phyloP scores from a whole-genome alignment of 2,329 filamentous ascomycete genomes.

The Penicillium crustosum region DNA sequence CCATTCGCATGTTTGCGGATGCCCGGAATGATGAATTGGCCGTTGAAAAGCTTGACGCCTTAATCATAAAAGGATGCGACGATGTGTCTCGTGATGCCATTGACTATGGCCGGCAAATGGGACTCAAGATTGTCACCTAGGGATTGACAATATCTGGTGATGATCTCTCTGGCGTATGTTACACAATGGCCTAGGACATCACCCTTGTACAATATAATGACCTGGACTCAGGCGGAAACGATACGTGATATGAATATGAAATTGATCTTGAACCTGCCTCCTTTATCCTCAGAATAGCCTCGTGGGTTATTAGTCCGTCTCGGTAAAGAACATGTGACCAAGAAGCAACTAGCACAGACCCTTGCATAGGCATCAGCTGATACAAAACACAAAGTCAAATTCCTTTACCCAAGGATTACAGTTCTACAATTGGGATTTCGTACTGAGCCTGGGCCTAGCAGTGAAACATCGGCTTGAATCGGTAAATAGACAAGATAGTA shows the following conservation, averaged over 20 bases:
- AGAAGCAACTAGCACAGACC: neutral
- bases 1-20: slow-evolving; percentile 37
- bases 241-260: neutral
- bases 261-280: neutral
- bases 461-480: neutral
- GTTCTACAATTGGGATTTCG: neutral
- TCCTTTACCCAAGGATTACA: too few relatives aligned
- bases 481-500: neutral
- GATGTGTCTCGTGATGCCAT: slow-evolving; percentile 36
- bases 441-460: neutral
- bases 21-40: slow-evolving; percentile 10
- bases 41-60: slow-evolving; percentile 23
- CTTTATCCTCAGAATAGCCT: neutral
- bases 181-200: neutral
- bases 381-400: neutral
- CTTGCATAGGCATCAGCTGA: neutral
- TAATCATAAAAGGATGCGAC: slow-evolving; percentile 32
- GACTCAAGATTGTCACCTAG: slow-evolving; percentile 29
- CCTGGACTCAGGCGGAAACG: neutral
- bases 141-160: neutral
- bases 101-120: slow-evolving; percentile 32
- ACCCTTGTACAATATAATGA: neutral
- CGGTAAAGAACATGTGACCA: neutral
- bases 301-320: neutral
- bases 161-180: neutral